Percentiles rank a stretch among this genome's conserved stretches.
phyloP scores from a whole-genome alignment of 768 basidiomycete species.

The Amanita polypyramis region DNA sequence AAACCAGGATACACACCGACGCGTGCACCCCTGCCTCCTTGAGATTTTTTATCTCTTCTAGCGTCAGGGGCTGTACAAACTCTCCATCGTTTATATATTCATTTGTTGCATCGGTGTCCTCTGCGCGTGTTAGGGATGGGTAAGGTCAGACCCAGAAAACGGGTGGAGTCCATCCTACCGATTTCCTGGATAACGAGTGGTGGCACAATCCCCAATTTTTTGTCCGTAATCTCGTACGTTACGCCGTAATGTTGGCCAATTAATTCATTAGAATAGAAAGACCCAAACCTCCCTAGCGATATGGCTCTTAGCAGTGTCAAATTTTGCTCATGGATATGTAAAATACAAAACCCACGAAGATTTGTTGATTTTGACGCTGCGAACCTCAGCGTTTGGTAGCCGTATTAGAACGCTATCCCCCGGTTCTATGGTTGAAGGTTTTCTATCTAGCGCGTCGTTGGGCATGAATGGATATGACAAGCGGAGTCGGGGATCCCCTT shows the following conservation, averaged over 20 bases:
- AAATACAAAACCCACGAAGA: slow-evolving; percentile 44
- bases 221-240: slow-evolving; percentile 76
- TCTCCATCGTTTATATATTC: slow-evolving; percentile 87
- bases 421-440: slow-evolving; percentile 33
- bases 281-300: slow-evolving; percentile 77
- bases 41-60: slow-evolving; percentile 74
- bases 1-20: slow-evolving; percentile 34
- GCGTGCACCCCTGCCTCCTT: slow-evolving; percentile 78
- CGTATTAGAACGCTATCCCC: slow-evolving; percentile 74
- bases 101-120: slow-evolving; percentile 96
- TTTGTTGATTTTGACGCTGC: slow-evolving; percentile 61
- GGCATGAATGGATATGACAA: neutral
- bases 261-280: slow-evolving; percentile 69
- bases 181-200: slow-evolving; percentile 66
- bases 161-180: slow-evolving; percentile 36
- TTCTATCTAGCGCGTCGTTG: neutral
- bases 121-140: slow-evolving; percentile 29
- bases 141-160: neutral
- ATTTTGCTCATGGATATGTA: slow-evolving; percentile 1
- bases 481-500: neutral
- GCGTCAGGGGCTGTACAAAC: slow-evolving; percentile 73
- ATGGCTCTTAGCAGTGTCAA: slow-evolving; percentile 38
- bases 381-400: slow-evolving; percentile 72
- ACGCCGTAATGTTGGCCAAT: slow-evolving; percentile 80
- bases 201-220: slow-evolving; percentile 52